Percentiles rank a stretch among this genome's conserved stretches.
phyloP scores from a whole-genome alignment of 2,329 filamentous ascomycete species.

The Chrysosporium keratinophilum region DNA sequence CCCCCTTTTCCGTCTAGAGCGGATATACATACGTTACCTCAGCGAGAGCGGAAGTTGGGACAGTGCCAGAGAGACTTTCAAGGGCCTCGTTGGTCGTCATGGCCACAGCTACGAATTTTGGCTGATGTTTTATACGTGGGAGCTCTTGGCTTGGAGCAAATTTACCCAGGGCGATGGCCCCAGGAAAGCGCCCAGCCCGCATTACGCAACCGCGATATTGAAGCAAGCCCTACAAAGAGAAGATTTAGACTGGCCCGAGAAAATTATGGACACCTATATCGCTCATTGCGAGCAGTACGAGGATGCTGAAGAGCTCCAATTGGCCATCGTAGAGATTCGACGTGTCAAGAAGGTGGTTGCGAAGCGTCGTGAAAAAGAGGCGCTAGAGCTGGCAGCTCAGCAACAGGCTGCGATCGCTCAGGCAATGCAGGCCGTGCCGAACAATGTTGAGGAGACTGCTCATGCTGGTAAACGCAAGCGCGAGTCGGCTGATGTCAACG shows the following conservation, averaged over 20 bases:
- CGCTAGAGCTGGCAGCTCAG: constrained; percentile 45
- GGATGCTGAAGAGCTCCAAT: constrained; percentile 61
- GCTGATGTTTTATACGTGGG: constrained; percentile 85
- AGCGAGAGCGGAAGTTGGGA: constrained; percentile 70
- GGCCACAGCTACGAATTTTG: constrained; percentile 85
- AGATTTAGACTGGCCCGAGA: constrained; percentile 43
- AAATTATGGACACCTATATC: constrained; percentile 39
- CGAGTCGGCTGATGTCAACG: constrained; percentile 41
- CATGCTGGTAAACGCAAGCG: constrained; percentile 51
- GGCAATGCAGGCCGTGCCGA: constrained; percentile 15
- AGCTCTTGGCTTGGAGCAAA: constrained; percentile 62
- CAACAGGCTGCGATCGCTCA: constrained; percentile 17
- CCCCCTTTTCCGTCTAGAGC: constrained; percentile 75
- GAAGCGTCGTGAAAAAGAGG: constrained; percentile 56
- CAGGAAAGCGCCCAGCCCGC: constrained; percentile 54
- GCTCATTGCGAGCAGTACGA: constrained; percentile 77
- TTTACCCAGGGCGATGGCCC: constrained; percentile 44
- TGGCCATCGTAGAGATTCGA: constrained; percentile 62
- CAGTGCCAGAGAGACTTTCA: constrained; percentile 68
- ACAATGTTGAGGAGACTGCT: constrained; percentile 22
- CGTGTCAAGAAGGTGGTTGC: constrained; percentile 55
- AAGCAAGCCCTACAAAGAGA: constrained; percentile 54
- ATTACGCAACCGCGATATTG: constrained; percentile 64
- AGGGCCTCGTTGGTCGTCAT: constrained; percentile 57
- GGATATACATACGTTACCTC: constrained; percentile 83